Percentiles rank a stretch among this genome's conserved stretches.
These are phyloP conservation scores for Viola pubescens DNA, from an alignment of 441 rosid genomes.

Conservation along the genomic window DNA sequence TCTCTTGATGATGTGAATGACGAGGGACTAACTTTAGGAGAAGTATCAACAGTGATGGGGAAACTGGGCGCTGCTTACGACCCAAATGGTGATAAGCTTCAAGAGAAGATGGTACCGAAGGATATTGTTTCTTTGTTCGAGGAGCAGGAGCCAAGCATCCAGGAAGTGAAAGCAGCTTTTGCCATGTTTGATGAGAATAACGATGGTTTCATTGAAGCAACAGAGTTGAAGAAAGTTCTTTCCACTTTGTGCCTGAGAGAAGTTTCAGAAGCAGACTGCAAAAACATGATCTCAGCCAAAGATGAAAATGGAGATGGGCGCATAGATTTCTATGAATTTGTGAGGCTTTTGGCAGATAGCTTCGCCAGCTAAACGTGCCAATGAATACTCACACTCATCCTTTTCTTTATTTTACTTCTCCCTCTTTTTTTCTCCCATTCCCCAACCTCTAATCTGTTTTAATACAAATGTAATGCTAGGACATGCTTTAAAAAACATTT, in stretches of 20 bases:
- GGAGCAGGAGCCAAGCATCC: constrained; percentile 36
- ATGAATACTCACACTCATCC: neutral
- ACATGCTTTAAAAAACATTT: too few species aligned
- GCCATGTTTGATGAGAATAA: constrained; percentile 47
- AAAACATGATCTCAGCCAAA: constrained; percentile 47
- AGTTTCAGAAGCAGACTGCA: constrained; percentile 37
- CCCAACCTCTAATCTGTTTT: neutral
- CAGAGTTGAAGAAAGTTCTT: constrained; percentile 43
- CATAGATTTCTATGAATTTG: constrained; percentile 55
- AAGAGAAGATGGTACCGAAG: constrained; percentile 13
- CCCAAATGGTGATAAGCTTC: constrained; percentile 1
- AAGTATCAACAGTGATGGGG: constrained; percentile 32
- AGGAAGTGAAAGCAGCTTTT: constrained; percentile 45
- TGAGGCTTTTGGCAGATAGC: constrained; percentile 32
- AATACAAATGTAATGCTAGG: too few species aligned
- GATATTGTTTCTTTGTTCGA: constrained; percentile 36
- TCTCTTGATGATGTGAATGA: neutral
- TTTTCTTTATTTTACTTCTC: neutral
- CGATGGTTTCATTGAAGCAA: constrained; percentile 59
- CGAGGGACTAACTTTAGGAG: constrained; percentile 25
- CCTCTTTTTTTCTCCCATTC: neutral
- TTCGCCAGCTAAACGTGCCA: constrained; percentile 19
- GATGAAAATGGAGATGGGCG: constrained; percentile 52
- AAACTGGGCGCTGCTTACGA: constrained; percentile 17
- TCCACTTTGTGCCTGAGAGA: constrained; percentile 27